Conservation (phyloP, 2,329 filamentous ascomycete genomes). For the Penicillium sclerotiorum region DNA sequence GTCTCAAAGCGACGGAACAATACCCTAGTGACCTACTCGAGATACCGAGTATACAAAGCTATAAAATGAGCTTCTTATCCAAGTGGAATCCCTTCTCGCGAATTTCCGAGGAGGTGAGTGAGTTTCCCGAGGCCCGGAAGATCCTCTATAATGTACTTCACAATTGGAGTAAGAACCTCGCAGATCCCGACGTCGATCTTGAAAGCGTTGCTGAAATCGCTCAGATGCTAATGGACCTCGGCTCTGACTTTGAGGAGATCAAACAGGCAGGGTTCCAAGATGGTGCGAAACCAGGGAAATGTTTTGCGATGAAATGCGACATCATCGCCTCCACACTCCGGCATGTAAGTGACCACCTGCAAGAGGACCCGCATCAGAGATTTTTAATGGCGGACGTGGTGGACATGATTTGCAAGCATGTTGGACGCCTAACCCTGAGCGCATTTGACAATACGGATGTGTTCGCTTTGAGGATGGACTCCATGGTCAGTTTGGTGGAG, state of each 20-base stretch:
- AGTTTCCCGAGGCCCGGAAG: not conserved
- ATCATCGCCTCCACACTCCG: not conserved
- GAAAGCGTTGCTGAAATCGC: not conserved
- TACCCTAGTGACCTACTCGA: too few relatives aligned
- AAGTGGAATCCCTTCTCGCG: too few relatives aligned
- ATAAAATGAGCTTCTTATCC: too few relatives aligned
- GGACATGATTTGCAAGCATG: not conserved
- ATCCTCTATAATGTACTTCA: not conserved
- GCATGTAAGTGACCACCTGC: not conserved
- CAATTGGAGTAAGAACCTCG: not conserved
- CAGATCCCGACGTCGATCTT: not conserved
- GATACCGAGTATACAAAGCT: too few relatives aligned
- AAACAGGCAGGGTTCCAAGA: not conserved
- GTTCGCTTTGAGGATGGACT: not conserved
- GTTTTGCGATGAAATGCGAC: conserved; percentile 1
- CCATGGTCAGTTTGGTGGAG: not conserved
- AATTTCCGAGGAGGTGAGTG: not conserved
- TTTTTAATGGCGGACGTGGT: not conserved
- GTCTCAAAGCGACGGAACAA: too few relatives aligned
- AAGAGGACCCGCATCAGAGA: not conserved
- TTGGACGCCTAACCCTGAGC: not conserved
- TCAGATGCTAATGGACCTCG: not conserved
- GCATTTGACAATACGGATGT: not conserved
- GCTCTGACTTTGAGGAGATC: not conserved
- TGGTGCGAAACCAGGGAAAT: not conserved